A percentile compares a stretch with the other conserved stretches of the same genome.
Evolutionary conservation across 345 rosid genomes (phyloP).

Genomic region (Eucalyptus curtisii): DNA sequence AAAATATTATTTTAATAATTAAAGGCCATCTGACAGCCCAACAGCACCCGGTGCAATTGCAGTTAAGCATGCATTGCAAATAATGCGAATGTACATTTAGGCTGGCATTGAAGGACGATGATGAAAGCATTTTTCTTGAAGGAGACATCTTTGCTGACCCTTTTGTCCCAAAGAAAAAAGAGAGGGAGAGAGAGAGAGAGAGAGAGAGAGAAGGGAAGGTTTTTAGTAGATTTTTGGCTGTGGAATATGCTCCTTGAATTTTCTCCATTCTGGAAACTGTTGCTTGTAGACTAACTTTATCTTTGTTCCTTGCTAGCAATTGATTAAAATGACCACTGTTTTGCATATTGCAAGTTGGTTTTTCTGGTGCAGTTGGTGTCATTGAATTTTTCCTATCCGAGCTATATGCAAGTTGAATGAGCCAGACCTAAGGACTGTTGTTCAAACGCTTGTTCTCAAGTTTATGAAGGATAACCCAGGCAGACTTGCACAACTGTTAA

Average conservation of each 20-base stretch:
- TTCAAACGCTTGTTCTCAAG: conserved; percentile 55
- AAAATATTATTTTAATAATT: background rate
- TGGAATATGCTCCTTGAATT: background rate
- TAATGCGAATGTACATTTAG: background rate
- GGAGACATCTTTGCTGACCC: background rate
- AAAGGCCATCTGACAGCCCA: background rate
- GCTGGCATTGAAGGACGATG: background rate
- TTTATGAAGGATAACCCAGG: conserved; percentile 37
- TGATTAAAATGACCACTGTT: accelerated
- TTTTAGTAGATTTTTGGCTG: background rate
- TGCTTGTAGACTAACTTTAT: background rate
- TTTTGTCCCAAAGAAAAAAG: too few species aligned
- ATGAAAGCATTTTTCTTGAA: background rate
- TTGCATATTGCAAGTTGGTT: background rate
- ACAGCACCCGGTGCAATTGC: background rate
- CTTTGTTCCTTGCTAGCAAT: background rate
- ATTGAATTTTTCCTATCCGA: conserved; percentile 78
- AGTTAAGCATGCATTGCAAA: background rate
- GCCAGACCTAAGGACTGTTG: conserved; percentile 46
- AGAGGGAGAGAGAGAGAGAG: too few species aligned
- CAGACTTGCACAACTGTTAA: conserved; percentile 26
- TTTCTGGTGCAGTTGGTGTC: conserved; percentile 63
- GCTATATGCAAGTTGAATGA: conserved; percentile 61
- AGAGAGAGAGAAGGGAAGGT: background rate
- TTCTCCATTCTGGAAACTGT: background rate